Base-by-base conservation (phyloP, 768 basidiomycete genomes). In the Suillus lakei region DNA sequence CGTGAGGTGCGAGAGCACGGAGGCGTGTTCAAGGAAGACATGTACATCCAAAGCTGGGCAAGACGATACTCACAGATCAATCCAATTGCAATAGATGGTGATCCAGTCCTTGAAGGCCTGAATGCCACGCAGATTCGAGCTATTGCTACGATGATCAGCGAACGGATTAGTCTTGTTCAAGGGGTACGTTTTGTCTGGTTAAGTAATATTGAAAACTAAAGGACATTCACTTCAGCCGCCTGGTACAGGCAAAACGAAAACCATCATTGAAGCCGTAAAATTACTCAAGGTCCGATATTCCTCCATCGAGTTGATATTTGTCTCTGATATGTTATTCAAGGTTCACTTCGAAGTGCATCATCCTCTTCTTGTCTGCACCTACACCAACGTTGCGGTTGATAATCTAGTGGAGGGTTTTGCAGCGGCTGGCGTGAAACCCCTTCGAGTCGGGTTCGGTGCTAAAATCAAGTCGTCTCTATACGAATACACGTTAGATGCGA, bases 331-430 rank as follows among this genome's bases (percentile, higher is more conserved):
- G 44, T 36, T 54, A 48, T 60, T 66, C 73, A 94, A 54, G 90
- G 74, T 78, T 4, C 87, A 94, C 72, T 98, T 96, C 74, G 83
- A 91, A 74, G 88, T 96, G 12, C 86, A 92, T 6, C 86, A 91
- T 41, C 95, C 95, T 1, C 81, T 97, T 46, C 85, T 98, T 16
- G 91, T 97, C n/a, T 93, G 93, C 75, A 96, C 96, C 0, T 97
- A 93, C 73, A 98, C 96, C 46, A 96, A 98, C 69, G 92, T 88
- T 23, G 95, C 96, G 0, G 94, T 96, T 23, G 95, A 98, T 73
- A 93, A 96, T 69, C 87, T 98, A 10, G 87, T 96, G 43, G 89
- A 91, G 72, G 92, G 92, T 0, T 81, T 96, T 30, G 82, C 81
- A 10, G 76, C 78, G 8, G 80, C 84, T 1, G 86, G 87, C 4